phyloP scores from a whole-genome alignment of 176 grass and related monocot genomes.

The Tuctoria greenei region DNA sequence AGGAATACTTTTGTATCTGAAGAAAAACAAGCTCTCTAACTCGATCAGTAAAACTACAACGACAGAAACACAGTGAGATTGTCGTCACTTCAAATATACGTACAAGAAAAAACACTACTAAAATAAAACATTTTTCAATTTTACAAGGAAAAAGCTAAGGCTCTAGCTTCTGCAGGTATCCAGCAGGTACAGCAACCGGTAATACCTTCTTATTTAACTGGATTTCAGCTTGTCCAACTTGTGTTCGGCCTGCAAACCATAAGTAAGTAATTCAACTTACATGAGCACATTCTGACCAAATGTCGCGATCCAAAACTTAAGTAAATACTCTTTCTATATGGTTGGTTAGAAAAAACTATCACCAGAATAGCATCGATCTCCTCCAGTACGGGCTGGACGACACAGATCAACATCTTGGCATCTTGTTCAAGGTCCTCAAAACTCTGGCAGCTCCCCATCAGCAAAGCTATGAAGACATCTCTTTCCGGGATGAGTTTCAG shows the following conservation, averaged over 20 bases:
- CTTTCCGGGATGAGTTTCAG: slow-evolving; percentile 68
- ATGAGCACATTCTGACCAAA: slow-evolving; percentile 20
- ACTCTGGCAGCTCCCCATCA: slow-evolving; percentile 53
- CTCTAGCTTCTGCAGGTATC: background rate
- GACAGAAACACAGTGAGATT: background rate
- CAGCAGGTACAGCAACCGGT: background rate
- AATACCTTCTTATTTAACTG: slow-evolving; percentile 22
- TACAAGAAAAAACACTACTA: background rate
- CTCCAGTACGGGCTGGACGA: slow-evolving; percentile 58
- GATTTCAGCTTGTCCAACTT: slow-evolving; percentile 69
- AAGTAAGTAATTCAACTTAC: background rate
- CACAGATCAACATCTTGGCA: slow-evolving; percentile 42
- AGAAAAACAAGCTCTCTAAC: background rate
- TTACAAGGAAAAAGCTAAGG: background rate
- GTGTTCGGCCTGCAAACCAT: slow-evolving; percentile 53
- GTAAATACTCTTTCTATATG: background rate
- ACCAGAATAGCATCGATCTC: slow-evolving; percentile 66
- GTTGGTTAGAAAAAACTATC: slow-evolving; percentile 13
- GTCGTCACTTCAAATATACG: slow-evolving; percentile 17
- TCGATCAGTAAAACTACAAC: background rate
- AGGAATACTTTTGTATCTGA: background rate
- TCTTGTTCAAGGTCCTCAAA: slow-evolving; percentile 58
- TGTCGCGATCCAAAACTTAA: background rate
- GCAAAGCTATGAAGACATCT: slow-evolving; percentile 55
- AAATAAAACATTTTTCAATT: background rate